Evolutionary conservation across 139 green algal genomes (phyloP), one percentile per base, ranked within the genome.

Genomic region (Chlorella sp.): DNA sequence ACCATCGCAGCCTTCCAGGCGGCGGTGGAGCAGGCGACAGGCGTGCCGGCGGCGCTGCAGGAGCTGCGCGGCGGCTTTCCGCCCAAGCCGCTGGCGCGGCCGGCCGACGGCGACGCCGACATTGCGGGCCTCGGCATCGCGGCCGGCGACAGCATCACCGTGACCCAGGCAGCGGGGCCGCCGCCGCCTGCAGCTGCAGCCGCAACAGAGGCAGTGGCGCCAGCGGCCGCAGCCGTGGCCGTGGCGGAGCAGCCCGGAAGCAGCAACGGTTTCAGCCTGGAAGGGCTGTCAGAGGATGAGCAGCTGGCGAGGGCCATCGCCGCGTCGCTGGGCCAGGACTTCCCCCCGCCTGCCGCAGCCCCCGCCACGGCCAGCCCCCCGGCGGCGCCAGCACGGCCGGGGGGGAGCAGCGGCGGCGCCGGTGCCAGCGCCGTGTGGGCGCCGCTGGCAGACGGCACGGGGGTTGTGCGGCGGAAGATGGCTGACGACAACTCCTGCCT

Each of bases 401-500:
- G 36, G 7, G 12, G 36, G 36, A 77, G 12, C 55, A 69, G 7
- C 62, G 38, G 29, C 55, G 40, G 23, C 63, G 58, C 42, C 51
- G 25, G 56, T 12, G 42, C 43, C 40, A 46, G 3, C n/a, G 36
- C 38, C 1, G 41, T 12, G 69, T 62, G 40, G 27, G 64, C 63
- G 35, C n/a, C 43, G n/a, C 43, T 87, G 7, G 43, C 83, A 21
- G 91, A 90, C n/a, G 92, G 90, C 58, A 83, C 56, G 5, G 82
- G 74, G 7, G 84, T 97, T 7, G 87, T 91, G 35, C 83, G 95
- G 6, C 87, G 95, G 14, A 86, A 96, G 6, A 91, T 98, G 3
- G 87, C 85, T 38, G 82, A 72, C 15, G 95, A 98, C 86, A 98
- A 98, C 85, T 89, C 68, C 60, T 98, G 95, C 83, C 85, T 98